These are phyloP conservation scores for Ascochyta lentis DNA, from an alignment of 2,329 filamentous ascomycete genomes.

Conservation along the genomic window DNA sequence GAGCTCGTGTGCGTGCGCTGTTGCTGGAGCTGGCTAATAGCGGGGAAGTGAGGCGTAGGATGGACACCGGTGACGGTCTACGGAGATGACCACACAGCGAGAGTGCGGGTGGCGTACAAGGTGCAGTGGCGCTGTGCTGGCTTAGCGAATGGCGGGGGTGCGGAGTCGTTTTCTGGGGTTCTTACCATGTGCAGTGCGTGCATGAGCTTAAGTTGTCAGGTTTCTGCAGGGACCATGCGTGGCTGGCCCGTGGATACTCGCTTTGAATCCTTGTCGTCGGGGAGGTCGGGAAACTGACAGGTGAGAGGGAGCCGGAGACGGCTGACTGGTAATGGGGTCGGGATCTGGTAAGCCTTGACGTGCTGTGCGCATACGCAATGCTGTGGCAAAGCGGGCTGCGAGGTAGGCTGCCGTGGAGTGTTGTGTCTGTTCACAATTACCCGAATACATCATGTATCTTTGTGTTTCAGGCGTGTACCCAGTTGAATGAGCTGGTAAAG, in stretches of 20 bases:
- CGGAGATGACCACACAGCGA: not conserved
- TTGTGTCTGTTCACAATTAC: too few species aligned
- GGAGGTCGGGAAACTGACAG: not conserved
- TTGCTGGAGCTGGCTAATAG: not conserved
- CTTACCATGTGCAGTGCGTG: not conserved
- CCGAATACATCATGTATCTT: too few species aligned
- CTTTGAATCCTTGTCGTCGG: not conserved
- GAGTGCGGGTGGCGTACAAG: not conserved
- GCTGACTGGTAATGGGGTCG: not conserved
- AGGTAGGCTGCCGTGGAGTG: too few species aligned
- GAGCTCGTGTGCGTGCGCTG: too few species aligned
- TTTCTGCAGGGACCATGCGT: conserved; percentile 5
- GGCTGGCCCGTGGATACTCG: not conserved
- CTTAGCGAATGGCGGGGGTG: not conserved
- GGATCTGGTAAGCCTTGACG: not conserved
- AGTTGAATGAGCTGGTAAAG: too few species aligned
- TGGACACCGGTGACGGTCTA: not conserved
- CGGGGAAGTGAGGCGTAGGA: not conserved
- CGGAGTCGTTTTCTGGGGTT: not conserved
- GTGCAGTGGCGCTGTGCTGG: not conserved
- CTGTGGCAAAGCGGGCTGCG: not conserved
- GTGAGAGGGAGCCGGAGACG: not conserved
- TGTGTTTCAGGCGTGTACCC: too few species aligned
- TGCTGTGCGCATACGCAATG: not conserved
- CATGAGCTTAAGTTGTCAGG: not conserved